Base-by-base conservation (phyloP, 495 filamentous ascomycete species). In the Penicillium cataractarum region DNA sequence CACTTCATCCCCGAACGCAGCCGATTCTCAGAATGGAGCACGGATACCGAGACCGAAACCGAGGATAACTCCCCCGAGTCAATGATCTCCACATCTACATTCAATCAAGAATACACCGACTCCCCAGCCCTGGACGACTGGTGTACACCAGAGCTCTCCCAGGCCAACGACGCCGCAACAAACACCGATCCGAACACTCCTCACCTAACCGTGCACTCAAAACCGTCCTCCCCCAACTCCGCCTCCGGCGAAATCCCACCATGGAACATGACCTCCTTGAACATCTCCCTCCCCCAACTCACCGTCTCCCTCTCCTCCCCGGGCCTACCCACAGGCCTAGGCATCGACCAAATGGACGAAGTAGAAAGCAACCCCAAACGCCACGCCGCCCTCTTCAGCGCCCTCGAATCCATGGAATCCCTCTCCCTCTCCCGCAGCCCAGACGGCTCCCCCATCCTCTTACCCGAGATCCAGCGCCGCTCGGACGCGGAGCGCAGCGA, bases 1-100 rank as follows among this genome's bases (percentile, higher is more conserved):
- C 63, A 67, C 12, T 70, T 72, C 6, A 21, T 64, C 7, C 66
- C 60, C 13, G 77, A 82, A 49, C 64, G 57, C 58, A 82, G 78
- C 56, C 78, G 71, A n/a, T 82, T 82, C 56, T 82, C 79, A 0
- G 75, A 80, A 69, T 82, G 79, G 79, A 80, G 78, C 53, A 75
- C 77, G 4, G 76, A 80, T 46, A 79, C 71, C 7, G 78, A 79
- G 10, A 54, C 19, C 31, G 51, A 54, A 6, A 19, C 29, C 32
- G 51, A 72, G 15, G 62, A 72, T 29, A 63, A 71, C 53, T 76
- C 78, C 3, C 74, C 74, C n/a, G 76, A 74, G 33, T 80, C 78
- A 9, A 76, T 77, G 68, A 65, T 66, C 24, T 78, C 77, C n/a
- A 64, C 66, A 24, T 73, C 70, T 2, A 74, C 74, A 0, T 74